Evolutionary conservation across 129 eudicot genomes (phyloP).

Genomic region (Gnaphalium uliginosum): DNA sequence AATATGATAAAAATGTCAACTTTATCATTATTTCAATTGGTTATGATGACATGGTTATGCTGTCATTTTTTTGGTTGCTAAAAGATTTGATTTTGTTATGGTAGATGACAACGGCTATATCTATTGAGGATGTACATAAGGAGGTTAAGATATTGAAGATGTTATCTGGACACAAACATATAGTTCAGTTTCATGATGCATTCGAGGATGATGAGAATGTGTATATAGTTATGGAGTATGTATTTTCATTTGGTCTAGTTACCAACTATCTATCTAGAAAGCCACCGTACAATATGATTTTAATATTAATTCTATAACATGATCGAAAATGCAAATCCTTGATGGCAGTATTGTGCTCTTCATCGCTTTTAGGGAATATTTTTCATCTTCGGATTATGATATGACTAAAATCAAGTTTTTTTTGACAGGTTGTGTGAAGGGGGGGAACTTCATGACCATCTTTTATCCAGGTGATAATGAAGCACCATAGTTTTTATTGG

Average conservation of each 20-base stretch:
- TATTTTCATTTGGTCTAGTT: not conserved
- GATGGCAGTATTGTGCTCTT: not conserved
- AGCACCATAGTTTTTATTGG: not conserved
- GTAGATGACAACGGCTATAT: slow-evolving; percentile 95
- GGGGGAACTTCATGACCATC: slow-evolving; percentile 62
- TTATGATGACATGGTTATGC: too few relatives aligned
- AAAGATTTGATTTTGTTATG: slow-evolving; percentile 21
- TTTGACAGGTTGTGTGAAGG: slow-evolving; percentile 40
- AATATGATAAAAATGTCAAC: too few relatives aligned
- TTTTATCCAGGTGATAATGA: slow-evolving; percentile 69
- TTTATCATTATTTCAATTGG: too few relatives aligned
- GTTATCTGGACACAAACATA: slow-evolving; percentile 76
- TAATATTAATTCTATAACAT: not conserved
- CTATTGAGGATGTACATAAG: slow-evolving; percentile 90
- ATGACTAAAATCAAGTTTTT: not conserved
- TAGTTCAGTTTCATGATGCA: slow-evolving; percentile 82
- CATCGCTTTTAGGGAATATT: not conserved
- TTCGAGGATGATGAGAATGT: slow-evolving; percentile 88
- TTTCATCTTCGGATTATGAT: not conserved
- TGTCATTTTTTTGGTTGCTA: not conserved
- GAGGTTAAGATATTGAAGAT: slow-evolving; percentile 90
- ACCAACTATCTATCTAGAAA: too few relatives aligned
- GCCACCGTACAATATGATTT: not conserved
- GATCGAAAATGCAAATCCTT: not conserved
- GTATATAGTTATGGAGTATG: slow-evolving; percentile 97